phyloP scores from a whole-genome alignment of 2,329 filamentous ascomycete species.

The Cladophialophora immunda region DNA sequence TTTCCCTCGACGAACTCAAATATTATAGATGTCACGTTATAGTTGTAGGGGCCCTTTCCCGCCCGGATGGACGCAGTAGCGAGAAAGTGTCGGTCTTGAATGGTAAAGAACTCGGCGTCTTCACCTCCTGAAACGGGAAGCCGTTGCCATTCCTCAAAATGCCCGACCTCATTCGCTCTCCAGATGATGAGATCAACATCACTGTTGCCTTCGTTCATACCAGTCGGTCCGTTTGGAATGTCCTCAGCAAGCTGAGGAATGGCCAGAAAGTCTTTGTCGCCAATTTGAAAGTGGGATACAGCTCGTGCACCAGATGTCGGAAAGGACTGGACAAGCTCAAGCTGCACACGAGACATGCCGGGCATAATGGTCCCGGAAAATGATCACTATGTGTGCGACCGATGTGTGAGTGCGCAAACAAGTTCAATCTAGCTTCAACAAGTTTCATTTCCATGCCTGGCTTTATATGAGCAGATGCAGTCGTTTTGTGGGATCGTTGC shows the following conservation, averaged over 20 bases:
- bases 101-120: conserved; percentile 10
- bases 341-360: neutral
- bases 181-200: conserved; percentile 6
- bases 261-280: neutral
- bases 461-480: no score
- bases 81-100: neutral
- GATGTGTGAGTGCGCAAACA: no score
- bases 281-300: neutral
- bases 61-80: conserved; percentile 1
- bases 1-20: neutral
- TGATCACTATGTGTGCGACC: no score
- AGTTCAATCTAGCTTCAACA: no score
- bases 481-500: no score
- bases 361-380: no score
- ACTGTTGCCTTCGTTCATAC: conserved; percentile 7
- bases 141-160: conserved; percentile 7
- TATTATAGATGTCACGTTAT: neutral
- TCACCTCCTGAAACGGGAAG: conserved; percentile 7
- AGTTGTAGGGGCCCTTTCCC: conserved; percentile 6
- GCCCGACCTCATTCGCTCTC: neutral
- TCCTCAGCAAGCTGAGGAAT: conserved; percentile 7
- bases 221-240: neutral
- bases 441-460: no score
- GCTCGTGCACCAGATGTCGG: conserved; percentile 8
- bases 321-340: conserved; percentile 35